These are phyloP conservation scores for Bodo saltans DNA, from an alignment of 78 protist genomes.

Conservation along the genomic window DNA sequence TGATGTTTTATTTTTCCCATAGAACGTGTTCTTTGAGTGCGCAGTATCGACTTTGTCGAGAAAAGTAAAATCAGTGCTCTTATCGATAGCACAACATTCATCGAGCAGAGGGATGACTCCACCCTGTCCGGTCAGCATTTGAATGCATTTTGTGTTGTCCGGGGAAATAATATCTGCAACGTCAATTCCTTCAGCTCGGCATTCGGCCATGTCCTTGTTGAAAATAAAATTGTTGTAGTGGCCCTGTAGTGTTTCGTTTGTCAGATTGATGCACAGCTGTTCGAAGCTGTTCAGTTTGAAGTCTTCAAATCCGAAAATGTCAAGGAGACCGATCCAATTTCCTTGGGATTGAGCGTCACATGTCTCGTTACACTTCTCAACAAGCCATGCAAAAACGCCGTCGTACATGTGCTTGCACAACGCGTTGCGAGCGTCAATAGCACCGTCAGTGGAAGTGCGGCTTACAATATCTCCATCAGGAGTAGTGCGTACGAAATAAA, in stretches of 20 bases:
- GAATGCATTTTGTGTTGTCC: slow-evolving; percentile 17
- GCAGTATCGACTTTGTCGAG: not conserved
- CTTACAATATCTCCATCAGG: not conserved
- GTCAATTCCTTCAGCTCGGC: slow-evolving; percentile 60
- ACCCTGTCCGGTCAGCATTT: slow-evolving; percentile 19
- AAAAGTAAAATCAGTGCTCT: slow-evolving; percentile 7
- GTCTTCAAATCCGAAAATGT: slow-evolving; percentile 86
- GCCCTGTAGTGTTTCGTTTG: slow-evolving; percentile 70
- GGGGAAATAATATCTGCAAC: slow-evolving; percentile 21
- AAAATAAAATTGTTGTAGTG: slow-evolving; percentile 80
- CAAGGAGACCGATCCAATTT: slow-evolving; percentile 72
- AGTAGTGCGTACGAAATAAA: not conserved
- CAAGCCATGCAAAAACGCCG: slow-evolving; percentile 71
- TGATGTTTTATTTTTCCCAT: not conserved
- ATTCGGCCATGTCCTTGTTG: slow-evolving; percentile 72
- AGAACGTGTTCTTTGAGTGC: not conserved
- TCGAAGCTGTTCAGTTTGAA: slow-evolving; percentile 70
- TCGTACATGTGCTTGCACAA: slow-evolving; percentile 70
- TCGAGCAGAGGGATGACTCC: slow-evolving; percentile 28
- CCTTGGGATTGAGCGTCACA: not conserved
- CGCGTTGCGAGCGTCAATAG: slow-evolving; percentile 63
- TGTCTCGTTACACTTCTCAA: slow-evolving; percentile 46
- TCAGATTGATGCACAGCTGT: slow-evolving; percentile 77
- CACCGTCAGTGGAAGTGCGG: not conserved
- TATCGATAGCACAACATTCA: slow-evolving; percentile 13